A percentile compares a stretch with the other conserved stretches of the same genome.
These are phyloP conservation scores for Pilasporangium apinafurcum DNA, from an alignment of 352 stramenopile genomes.

Conservation along the genomic window DNA sequence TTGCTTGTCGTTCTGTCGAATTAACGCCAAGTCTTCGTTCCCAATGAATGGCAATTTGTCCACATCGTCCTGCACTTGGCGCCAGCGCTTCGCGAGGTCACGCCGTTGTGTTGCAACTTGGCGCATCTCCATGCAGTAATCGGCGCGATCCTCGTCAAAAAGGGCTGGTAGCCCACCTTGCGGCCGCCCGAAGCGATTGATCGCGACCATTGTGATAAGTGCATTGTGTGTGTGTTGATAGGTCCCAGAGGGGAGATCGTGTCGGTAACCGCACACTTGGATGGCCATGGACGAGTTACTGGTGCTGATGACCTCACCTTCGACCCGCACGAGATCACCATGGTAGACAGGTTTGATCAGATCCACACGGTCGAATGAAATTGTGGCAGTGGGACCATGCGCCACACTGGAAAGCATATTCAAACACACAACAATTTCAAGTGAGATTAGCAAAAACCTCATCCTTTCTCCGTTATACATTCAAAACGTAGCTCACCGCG, in stretches of 20 bases:
- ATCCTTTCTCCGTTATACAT: background rate
- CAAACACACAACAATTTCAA: background rate
- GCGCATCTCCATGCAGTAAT: conserved; percentile 39
- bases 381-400: conserved; percentile 28
- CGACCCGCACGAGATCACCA: conserved; percentile 42
- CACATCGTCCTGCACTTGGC: conserved; percentile 33
- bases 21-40: conserved; percentile 16
- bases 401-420: conserved; percentile 10
- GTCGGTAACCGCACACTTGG: conserved; percentile 39
- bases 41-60: conserved; percentile 30
- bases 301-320: conserved; percentile 40
- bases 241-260: conserved; percentile 23
- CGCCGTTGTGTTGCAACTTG: conserved; percentile 27
- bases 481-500: conserved; percentile 8
- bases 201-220: conserved; percentile 59
- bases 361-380: conserved; percentile 56
- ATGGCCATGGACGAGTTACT: conserved; percentile 49
- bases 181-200: conserved; percentile 38
- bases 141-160: conserved; percentile 25
- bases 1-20: conserved; percentile 29
- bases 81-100: conserved; percentile 31
- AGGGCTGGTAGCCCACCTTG: conserved; percentile 32
- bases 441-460: no score
- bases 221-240: conserved; percentile 54
- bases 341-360: conserved; percentile 48